Evolutionary conservation across 257 asterid species (phyloP), one percentile per base, ranked within the genome.

Genomic region (Fraxinus anomala): DNA sequence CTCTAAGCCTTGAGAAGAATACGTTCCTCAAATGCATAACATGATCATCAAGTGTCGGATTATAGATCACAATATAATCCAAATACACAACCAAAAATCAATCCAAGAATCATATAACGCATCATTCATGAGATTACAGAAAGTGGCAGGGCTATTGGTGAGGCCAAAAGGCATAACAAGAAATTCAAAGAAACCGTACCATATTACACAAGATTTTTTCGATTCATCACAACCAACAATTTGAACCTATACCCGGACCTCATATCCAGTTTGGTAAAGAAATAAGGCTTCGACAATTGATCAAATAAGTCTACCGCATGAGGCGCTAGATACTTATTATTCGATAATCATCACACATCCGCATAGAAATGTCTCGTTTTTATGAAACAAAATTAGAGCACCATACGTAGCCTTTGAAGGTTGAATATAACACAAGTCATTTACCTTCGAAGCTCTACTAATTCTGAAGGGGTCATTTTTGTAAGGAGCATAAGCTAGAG

Each of bases 331-430:
- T 77, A 77, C 39, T 77, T 77, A 37, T 70, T 70, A 39, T 70
- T 77, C 24, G 3, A 37, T 63, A 75, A 24, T 75, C 59, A 1
- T 40, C 65, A 68, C 80, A 76, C 67, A 68, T 76, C 0, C 33
- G 24, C 3, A 67, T 7, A 0, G 33, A 40, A 0, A 74, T n/a
- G 19, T 40, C 68, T 11, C 16, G 33, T 10, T 71, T 1, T 16
- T 56, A 0, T 68, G 40, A 4, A 74, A 31, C 0, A 73, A 21
- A 7, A 37, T 16, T 1, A 42, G 61, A 0, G 79, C 39, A 11
- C 76, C 51, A 47, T 21, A 23, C n/a, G 7, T 76, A 28, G 44
- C 65, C 26, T 70, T 78, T 49, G 72, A 39, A 3, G 37, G 47
- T n/a, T 42, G 39, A 54, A 36, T 75, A 11, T 1, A 21, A n/a